A percentile compares a stretch with the other conserved stretches of the same genome.
phyloP scores from a whole-genome alignment of 306 rosid species.

The Acacia acuminata region DNA sequence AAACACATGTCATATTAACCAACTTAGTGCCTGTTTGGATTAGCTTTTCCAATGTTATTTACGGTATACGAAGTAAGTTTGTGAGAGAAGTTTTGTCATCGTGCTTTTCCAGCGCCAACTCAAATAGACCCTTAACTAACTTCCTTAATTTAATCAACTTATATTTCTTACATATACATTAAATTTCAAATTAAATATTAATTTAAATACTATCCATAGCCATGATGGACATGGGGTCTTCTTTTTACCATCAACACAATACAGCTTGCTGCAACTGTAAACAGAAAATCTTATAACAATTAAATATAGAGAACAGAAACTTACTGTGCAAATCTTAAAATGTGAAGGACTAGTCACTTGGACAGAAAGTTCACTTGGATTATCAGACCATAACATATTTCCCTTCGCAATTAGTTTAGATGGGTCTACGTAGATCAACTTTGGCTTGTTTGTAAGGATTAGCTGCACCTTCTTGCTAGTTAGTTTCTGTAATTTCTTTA shows the following conservation, averaged over 20 bases:
- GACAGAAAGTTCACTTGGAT: conserved; percentile 84
- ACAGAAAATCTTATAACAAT: conserved; percentile 10
- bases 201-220: not conserved
- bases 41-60: too few species aligned
- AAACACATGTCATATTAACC: too few species aligned
- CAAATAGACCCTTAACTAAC: too few species aligned
- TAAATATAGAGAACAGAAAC: conserved; percentile 24
- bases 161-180: not conserved
- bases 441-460: conserved; percentile 96
- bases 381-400: conserved; percentile 91
- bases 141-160: not conserved
- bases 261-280: conserved; percentile 1
- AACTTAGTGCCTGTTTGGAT: too few species aligned
- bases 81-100: too few species aligned
- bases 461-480: conserved; percentile 99
- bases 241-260: not conserved
- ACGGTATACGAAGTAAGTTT: too few species aligned
- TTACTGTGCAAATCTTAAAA: conserved; percentile 94
- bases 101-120: too few species aligned
- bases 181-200: conserved; percentile 13
- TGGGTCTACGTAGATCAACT: conserved; percentile 93
- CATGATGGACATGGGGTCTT: not conserved
- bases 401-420: conserved; percentile 87
- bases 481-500: conserved; percentile 85
- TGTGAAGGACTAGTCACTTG: conserved; percentile 83